A percentile compares a stretch with the other conserved stretches of the same genome.
Conservation (phyloP, 192 early-diverging fungal species). For the Dissophora ornata region DNA sequence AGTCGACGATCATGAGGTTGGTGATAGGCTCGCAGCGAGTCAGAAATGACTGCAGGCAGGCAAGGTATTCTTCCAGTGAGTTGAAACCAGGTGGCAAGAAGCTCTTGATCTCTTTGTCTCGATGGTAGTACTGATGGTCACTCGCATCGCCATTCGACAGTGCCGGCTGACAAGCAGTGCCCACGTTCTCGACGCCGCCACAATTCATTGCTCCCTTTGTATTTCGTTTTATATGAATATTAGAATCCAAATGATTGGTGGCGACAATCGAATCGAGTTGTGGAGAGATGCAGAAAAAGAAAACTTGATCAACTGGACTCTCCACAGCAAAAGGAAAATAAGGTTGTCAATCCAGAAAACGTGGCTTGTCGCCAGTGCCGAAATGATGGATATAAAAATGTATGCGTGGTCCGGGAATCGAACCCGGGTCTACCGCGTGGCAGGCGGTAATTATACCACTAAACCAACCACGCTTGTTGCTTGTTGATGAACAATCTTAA, state of each 20-base stretch:
- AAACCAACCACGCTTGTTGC: slow-evolving; percentile 72
- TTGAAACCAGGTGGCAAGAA: slow-evolving; percentile 44
- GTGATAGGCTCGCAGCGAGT: slow-evolving; percentile 27
- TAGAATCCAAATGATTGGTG: too few relatives aligned
- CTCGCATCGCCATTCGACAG: background rate
- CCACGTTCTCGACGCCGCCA: background rate
- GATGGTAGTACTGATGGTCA: background rate
- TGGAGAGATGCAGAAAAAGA: too few relatives aligned
- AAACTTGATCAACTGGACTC: too few relatives aligned
- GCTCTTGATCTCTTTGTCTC: slow-evolving; percentile 1
- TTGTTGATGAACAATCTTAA: too few relatives aligned
- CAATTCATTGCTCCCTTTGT: background rate
- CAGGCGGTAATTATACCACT: slow-evolving; percentile 81
- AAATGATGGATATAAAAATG: too few relatives aligned
- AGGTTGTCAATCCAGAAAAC: too few relatives aligned
- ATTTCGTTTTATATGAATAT: too few relatives aligned
- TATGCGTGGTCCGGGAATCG: slow-evolving; percentile 78
- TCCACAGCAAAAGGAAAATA: too few relatives aligned
- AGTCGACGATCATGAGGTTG: slow-evolving; percentile 60
- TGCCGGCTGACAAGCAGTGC: background rate
- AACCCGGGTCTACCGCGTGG: slow-evolving; percentile 84
- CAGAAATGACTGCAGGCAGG: slow-evolving; percentile 19
- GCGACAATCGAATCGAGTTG: too few relatives aligned
- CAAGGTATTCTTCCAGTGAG: slow-evolving; percentile 33
- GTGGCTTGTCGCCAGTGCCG: too few relatives aligned